Percentiles rank a stretch among this genome's conserved stretches.
Evolutionary conservation across 768 basidiomycete genomes (phyloP).

Genomic region (Mycena albidolilacea): DNA sequence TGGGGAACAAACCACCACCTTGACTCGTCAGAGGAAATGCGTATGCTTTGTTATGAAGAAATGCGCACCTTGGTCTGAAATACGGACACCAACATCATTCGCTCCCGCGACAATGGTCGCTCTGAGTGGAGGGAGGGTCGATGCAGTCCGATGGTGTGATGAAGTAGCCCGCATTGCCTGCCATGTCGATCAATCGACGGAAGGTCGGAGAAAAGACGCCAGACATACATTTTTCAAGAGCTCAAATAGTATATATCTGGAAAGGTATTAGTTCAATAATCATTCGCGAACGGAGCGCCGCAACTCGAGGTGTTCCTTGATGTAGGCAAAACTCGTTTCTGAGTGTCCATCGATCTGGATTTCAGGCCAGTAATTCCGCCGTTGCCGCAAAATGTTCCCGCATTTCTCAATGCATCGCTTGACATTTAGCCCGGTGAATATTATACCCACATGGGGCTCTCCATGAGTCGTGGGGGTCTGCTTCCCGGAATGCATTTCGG

Average conservation of each 20-base stretch:
- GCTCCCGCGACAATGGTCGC: conserved; percentile 84
- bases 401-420: conserved; percentile 82
- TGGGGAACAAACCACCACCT: conserved; percentile 80
- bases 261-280: conserved; percentile 3
- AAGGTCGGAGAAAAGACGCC: not conserved
- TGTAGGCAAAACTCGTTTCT: conserved; percentile 83
- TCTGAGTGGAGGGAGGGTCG: conserved; percentile 71
- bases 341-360: conserved; percentile 82
- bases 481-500: conserved; percentile 64
- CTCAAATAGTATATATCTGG: conserved; percentile 89
- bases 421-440: conserved; percentile 82
- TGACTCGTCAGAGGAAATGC: conserved; percentile 31
- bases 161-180: conserved; percentile 84
- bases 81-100: conserved; percentile 83
- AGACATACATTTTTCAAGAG: conserved; percentile 86
- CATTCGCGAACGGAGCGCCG: conserved; percentile 41
- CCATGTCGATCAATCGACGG: conserved; percentile 21
- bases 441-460: conserved; percentile 86
- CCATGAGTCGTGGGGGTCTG: conserved; percentile 50
- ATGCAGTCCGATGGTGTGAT: conserved; percentile 59
- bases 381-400: conserved; percentile 65
- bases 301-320: conserved; percentile 89
- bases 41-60: conserved; percentile 19
- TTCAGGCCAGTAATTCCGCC: conserved; percentile 68
- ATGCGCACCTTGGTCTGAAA: conserved; percentile 88